phyloP scores from a whole-genome alignment of 2,329 filamentous ascomycete species.

The Septoria petroselini region DNA sequence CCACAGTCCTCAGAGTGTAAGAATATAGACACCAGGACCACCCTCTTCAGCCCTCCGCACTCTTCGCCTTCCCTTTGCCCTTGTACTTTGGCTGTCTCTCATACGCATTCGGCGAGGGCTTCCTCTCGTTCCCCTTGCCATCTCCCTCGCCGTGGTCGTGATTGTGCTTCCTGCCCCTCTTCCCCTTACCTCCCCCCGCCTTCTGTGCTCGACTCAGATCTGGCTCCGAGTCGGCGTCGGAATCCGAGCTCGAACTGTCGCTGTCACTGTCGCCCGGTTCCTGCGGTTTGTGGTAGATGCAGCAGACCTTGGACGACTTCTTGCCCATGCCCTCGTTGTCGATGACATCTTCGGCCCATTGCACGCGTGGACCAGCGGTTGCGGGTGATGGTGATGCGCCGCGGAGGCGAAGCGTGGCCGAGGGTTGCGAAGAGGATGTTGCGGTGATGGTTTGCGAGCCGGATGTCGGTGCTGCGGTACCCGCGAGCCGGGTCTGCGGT shows the following conservation, averaged over 20 bases:
- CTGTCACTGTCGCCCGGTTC: conserved; percentile 78
- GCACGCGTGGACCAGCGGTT: conserved; percentile 61
- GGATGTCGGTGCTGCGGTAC: conserved; percentile 29
- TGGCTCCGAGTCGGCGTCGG: conserved; percentile 54
- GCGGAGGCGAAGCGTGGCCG: conserved; percentile 41
- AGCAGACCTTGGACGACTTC: conserved; percentile 99
- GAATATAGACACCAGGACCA: not conserved
- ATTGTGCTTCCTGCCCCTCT: conserved; percentile 68
- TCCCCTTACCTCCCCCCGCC: conserved; percentile 40
- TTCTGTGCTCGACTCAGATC: conserved; percentile 50
- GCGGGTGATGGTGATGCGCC: conserved; percentile 37
- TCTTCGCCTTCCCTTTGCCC: conserved; percentile 32
- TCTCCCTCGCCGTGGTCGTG: conserved; percentile 41
- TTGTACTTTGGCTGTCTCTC: conserved; percentile 65
- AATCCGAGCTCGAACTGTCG: conserved; percentile 57
- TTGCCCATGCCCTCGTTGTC: conserved; percentile 94
- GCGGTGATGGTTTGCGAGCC: conserved; percentile 37
- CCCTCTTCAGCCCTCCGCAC: conserved; percentile 27
- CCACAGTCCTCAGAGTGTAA: not conserved
- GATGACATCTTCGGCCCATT: conserved; percentile 89
- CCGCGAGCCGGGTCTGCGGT: conserved; percentile 11
- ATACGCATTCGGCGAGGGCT: conserved; percentile 75
- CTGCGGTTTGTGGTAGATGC: conserved; percentile 90
- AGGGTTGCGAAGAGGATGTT: conserved; percentile 29
- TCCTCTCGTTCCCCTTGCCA: conserved; percentile 45